Evolutionary conservation across 441 rosid genomes (phyloP).

Genomic region (Monsonia emarginata): DNA sequence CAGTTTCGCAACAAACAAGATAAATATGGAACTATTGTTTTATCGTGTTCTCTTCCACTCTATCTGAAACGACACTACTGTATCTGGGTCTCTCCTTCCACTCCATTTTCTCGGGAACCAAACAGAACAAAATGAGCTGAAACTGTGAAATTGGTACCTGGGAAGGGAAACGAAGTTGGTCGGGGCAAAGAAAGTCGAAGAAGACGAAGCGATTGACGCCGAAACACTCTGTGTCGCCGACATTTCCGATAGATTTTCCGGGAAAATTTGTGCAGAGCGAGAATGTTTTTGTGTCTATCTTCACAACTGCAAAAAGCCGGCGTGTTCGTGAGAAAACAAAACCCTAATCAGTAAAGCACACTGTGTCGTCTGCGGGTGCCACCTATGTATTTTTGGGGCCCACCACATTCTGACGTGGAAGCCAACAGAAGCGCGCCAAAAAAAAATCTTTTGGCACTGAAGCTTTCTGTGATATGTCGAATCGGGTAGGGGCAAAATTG

Average conservation of each 20-base stretch:
- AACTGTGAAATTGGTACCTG: slow-evolving; percentile 28
- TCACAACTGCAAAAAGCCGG: too few species aligned
- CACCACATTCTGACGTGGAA: too few species aligned
- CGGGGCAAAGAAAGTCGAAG: slow-evolving; percentile 47
- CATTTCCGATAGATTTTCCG: neutral
- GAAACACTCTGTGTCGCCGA: slow-evolving; percentile 27
- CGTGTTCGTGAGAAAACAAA: too few species aligned
- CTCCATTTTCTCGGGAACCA: slow-evolving; percentile 6
- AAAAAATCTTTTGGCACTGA: too few species aligned
- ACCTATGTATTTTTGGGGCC: too few species aligned
- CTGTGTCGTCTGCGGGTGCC: too few species aligned
- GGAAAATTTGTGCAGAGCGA: neutral
- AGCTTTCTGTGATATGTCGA: too few species aligned
- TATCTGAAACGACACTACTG: neutral
- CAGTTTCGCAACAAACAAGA: neutral
- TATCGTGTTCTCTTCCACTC: neutral
- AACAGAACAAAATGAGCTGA: slow-evolving; percentile 7
- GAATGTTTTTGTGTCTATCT: neutral
- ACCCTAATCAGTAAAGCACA: too few species aligned
- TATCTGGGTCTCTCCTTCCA: neutral
- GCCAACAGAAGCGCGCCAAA: too few species aligned
- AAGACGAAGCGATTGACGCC: slow-evolving; percentile 49
- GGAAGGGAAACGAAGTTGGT: slow-evolving; percentile 25
- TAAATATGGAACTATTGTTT: neutral
- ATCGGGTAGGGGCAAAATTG: too few species aligned